Conservation (phyloP, 2,329 filamentous ascomycete species). For the Calonectria pteridis region DNA sequence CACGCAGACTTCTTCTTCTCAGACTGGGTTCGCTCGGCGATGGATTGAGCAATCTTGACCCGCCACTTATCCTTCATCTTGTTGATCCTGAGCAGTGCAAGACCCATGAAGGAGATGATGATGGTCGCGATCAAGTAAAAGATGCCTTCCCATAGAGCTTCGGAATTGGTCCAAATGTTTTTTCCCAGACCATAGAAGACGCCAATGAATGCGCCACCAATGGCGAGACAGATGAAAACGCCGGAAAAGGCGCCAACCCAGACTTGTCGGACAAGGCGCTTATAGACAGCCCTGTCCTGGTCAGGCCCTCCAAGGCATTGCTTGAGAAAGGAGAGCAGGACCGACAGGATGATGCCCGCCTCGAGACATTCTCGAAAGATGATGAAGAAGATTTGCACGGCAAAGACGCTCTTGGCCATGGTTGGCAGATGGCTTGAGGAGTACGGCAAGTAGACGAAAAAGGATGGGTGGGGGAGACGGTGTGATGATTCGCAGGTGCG, state of each 20-base stretch:
- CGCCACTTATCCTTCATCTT: slow-evolving; percentile 85
- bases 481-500: not conserved
- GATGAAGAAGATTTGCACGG: slow-evolving; percentile 85
- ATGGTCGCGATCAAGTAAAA: slow-evolving; percentile 77
- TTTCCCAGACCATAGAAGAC: slow-evolving; percentile 76
- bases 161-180: slow-evolving; percentile 70
- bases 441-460: not conserved
- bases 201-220: slow-evolving; percentile 75
- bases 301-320: slow-evolving; percentile 75
- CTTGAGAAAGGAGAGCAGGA: slow-evolving; percentile 83
- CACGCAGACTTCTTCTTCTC: slow-evolving; percentile 50
- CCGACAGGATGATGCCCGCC: slow-evolving; percentile 82
- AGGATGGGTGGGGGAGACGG: not conserved
- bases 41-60: slow-evolving; percentile 75
- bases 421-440: slow-evolving; percentile 5
- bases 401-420: slow-evolving; percentile 76
- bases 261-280: slow-evolving; percentile 74
- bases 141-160: slow-evolving; percentile 80
- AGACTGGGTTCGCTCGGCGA: slow-evolving; percentile 63
- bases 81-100: slow-evolving; percentile 77
- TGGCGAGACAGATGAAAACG: slow-evolving; percentile 69
- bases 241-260: slow-evolving; percentile 74
- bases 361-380: slow-evolving; percentile 85
- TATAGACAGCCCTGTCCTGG: slow-evolving; percentile 70
- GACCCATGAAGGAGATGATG: slow-evolving; percentile 80